These are phyloP conservation scores for Fomitopsis pulvina DNA, from an alignment of 768 basidiomycete species.

Conservation along the genomic window DNA sequence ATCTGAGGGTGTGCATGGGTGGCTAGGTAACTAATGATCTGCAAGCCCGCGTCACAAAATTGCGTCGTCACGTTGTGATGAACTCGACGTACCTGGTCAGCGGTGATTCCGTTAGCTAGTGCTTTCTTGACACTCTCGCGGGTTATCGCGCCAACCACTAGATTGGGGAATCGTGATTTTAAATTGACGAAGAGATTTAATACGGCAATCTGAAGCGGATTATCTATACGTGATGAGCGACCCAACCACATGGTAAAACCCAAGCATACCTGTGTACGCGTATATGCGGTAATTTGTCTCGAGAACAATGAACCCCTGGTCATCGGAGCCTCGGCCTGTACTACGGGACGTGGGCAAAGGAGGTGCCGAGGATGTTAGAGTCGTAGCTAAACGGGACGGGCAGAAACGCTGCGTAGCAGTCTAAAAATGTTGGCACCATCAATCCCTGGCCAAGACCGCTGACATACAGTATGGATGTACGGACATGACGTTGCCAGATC, in stretches of 20 bases:
- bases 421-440: conserved; percentile 27
- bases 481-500: conserved; percentile 78
- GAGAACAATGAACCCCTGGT: conserved; percentile 89
- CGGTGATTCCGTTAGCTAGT: conserved; percentile 90
- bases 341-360: conserved; percentile 59
- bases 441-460: background rate
- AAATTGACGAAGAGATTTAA: conserved; percentile 89
- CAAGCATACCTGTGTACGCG: conserved; percentile 80
- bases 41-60: background rate
- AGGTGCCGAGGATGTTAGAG: conserved; percentile 86
- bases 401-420: conserved; percentile 76
- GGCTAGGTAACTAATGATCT: conserved; percentile 95
- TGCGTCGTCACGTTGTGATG: conserved; percentile 9
- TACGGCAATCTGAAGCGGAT: conserved; percentile 93
- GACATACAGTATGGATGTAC: conserved; percentile 6
- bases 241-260: conserved; percentile 4
- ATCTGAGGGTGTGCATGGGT: conserved; percentile 98
- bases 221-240: conserved; percentile 46
- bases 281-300: conserved; percentile 99
- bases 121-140: conserved; percentile 95
- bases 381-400: conserved; percentile 92
- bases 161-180: conserved; percentile 92
- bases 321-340: conserved; percentile 48
- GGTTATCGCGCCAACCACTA: conserved; percentile 94
- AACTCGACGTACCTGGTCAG: conserved; percentile 69